Evolutionary conservation across 2,329 filamentous ascomycete genomes (phyloP), one percentile per base, ranked within the genome.

Genomic region (Raffaelea deltoideospora): DNA sequence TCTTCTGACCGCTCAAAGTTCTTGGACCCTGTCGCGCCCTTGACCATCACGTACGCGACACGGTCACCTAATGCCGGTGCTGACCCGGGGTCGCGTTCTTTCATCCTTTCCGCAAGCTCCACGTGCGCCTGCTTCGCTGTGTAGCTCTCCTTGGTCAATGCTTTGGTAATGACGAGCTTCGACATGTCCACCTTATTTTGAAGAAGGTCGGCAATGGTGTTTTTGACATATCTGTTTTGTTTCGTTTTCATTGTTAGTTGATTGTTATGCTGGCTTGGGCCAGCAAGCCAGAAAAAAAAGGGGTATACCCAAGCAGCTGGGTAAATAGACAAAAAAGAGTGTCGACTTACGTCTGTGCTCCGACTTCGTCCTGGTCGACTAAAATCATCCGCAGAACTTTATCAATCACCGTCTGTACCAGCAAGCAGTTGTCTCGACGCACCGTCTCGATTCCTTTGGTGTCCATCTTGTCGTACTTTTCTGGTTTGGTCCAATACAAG

Each of bases 131-230:
- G 88, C 58, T 94, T 96, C 35, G 77, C 81, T 10, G 78, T 75
- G 56, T 98, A 98, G 52, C 84, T 79, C 30, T 76, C 73, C 56
- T 98, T 98, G 13, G 88, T 80, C 18, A 98, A 68, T 0, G 90
- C 90, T 60, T 98, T 98, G 21, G 90, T 98, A 52, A 98, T 98
- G 55, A 98, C 92, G 15, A 98, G 77, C 57, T 98, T 96, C 27
- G 88, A 95, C 83, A 98, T 93, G 60, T 98, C 90, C 48, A 98
- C 69, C 57, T 93, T 95, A 65, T 98, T 98, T 53, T 96, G 90
- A 28, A 98, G 65, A 15, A 98, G 69, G 53, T 95, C 86, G 9
- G 90, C 82, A 52, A 98, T 98, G 31, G 81, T 94, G 44, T 90
- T 76, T 58, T 95, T 96, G 59, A 98, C 90, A 50, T 94, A 96